Evolutionary conservation across 805 yeast species (phyloP), one percentile per base, ranked within the genome.

Genomic region (Tetrapisispora iriomotensis): DNA sequence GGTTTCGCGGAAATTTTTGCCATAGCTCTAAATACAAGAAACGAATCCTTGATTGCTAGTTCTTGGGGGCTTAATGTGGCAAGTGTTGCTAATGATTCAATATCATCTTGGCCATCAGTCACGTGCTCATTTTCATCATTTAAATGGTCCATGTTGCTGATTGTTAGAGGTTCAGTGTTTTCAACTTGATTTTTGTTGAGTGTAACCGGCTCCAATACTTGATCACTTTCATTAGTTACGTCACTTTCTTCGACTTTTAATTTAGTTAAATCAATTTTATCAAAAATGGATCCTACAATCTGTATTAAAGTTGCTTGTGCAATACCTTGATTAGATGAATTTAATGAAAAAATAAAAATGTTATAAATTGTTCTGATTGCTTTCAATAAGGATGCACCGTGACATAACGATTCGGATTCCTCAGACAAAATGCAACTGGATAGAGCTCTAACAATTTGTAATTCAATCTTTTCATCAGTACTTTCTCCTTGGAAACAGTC

Each of bases 251-350:
- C 55, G 51, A 13, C 58, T 40, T 26, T 64, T 53, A 37, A 57
- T 50, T 36, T 53, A 21, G 22, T 20, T 18, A 64, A 47, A 26
- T 64, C 56, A 33, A 55, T 60, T 45, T 92, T 75, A 45, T 83
- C 94, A 64, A 86, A 92, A 9, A 88, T 80, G 8, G 84, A 78
- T 40, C 79, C 78, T 18, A 92, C 85, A 52, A 90, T 82, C 63
- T 92, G 99, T 3, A 94, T 84, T 47, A 92, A 69, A 7, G 92
- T 82, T 1, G 95, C 97, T 65, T 94, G 97, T 0, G 98, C 97
- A 43, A 88, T 79, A 1, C 87, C 83, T 62, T 92, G 98, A 56
- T 87, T 90, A 20, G 82, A 68, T 3, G 90, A 77, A 15, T 82
- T 77, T 43, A 82, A 68, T 0, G 96, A 86, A 40, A 85, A 72